Conservation (phyloP, 345 rosid genomes). For the Melaleuca alternifolia region DNA sequence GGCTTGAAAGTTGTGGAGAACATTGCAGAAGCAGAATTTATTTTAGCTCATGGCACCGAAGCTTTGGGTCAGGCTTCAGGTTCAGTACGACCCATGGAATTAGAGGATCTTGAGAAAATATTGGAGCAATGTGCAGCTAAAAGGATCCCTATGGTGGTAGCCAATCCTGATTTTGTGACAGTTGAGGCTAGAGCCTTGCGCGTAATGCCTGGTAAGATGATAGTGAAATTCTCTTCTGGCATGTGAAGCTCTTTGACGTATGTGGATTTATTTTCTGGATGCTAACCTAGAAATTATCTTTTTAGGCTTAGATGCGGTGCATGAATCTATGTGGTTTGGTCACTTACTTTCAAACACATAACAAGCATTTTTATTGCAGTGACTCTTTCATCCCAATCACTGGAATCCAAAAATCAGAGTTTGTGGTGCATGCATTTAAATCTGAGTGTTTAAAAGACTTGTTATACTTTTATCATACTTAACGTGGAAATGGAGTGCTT, state of each 20-base stretch:
- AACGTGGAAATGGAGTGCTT: neutral
- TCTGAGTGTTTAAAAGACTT: neutral
- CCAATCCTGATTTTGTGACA: conserved; percentile 89
- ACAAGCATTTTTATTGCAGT: neutral
- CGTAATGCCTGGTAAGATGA: conserved; percentile 74
- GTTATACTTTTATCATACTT: neutral
- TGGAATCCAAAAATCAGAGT: neutral
- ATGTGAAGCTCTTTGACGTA: neutral
- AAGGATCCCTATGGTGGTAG: conserved; percentile 86
- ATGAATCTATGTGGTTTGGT: neutral
- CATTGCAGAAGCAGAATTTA: conserved; percentile 79
- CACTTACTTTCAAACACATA: neutral
- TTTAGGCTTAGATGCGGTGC: neutral
- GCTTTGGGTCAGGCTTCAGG: conserved; percentile 81
- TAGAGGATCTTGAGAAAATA: conserved; percentile 72
- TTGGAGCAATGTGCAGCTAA: conserved; percentile 59
- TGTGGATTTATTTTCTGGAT: neutral
- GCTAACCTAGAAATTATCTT: neutral
- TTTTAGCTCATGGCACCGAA: conserved; percentile 85
- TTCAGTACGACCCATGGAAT: conserved; percentile 32
- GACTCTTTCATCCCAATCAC: neutral
- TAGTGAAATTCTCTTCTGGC: neutral
- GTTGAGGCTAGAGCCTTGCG: conserved; percentile 80
- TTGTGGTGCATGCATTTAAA: neutral
- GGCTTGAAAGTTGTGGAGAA: conserved; percentile 61